Conservation (phyloP, 345 rosid genomes). For the Ceriops zippeliana region DNA sequence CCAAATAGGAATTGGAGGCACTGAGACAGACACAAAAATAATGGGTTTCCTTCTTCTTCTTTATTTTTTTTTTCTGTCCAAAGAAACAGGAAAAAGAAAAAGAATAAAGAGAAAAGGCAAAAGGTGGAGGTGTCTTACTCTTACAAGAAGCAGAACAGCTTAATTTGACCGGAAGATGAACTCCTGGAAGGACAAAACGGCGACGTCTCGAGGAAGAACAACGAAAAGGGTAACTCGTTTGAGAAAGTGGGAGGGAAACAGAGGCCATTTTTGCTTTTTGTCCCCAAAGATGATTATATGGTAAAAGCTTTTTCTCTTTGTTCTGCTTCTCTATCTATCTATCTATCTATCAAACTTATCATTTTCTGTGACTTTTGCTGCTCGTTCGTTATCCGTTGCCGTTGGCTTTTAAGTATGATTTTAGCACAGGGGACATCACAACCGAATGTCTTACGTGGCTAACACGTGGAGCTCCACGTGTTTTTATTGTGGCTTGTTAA, state of each 20-base stretch:
- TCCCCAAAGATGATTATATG: too few relatives aligned
- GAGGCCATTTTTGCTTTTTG: constrained; percentile 36
- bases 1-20: background rate
- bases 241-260: constrained; percentile 38
- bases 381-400: too few relatives aligned
- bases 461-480: too few relatives aligned
- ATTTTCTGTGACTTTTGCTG: too few relatives aligned
- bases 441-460: too few relatives aligned
- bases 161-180: constrained; percentile 28
- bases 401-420: too few relatives aligned
- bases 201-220: constrained; percentile 20
- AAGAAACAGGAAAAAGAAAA: background rate
- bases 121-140: background rate
- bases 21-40: background rate
- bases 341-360: too few relatives aligned
- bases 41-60: too few relatives aligned
- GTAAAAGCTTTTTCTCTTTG: too few relatives aligned
- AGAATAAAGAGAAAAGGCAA: background rate
- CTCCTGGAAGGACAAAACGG: constrained; percentile 17
- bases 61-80: background rate
- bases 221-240: constrained; percentile 18
- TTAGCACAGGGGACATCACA: too few relatives aligned
- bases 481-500: too few relatives aligned
- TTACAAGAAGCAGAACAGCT: constrained; percentile 65
- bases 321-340: too few relatives aligned